phyloP scores from a whole-genome alignment of 176 grass and related monocot species.

The Paspalum notatum region DNA sequence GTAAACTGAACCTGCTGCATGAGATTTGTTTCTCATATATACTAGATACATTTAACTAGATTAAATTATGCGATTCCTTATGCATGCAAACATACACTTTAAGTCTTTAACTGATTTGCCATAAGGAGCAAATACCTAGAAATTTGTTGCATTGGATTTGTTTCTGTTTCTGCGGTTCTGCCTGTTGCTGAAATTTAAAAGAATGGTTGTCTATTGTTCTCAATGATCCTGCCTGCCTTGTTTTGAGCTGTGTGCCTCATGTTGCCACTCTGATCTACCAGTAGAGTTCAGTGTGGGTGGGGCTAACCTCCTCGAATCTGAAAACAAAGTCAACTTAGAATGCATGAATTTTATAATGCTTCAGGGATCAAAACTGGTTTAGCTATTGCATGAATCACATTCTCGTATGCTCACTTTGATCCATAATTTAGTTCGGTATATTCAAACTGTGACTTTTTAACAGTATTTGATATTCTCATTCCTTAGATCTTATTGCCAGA shows the following conservation, averaged over 20 bases:
- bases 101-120: not conserved
- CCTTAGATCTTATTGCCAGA: constrained; percentile 20
- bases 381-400: constrained; percentile 10
- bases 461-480: constrained; percentile 3
- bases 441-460: not conserved
- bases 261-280: not conserved
- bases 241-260: not conserved
- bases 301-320: not conserved
- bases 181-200: not conserved
- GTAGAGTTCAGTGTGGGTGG: not conserved
- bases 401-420: not conserved
- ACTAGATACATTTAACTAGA: not conserved
- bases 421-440: not conserved
- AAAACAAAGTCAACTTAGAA: constrained; percentile 10
- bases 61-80: not conserved
- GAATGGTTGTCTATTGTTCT: not conserved
- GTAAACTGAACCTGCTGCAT: not conserved
- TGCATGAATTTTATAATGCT: constrained; percentile 12
- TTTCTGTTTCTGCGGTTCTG: not conserved
- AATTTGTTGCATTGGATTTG: not conserved
- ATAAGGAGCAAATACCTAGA: not conserved
- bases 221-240: too few species aligned
- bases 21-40: not conserved
- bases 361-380: not conserved
- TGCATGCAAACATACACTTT: not conserved